A percentile compares a stretch with the other conserved stretches of the same genome.
Conservation (phyloP, 129 eudicot genomes). For the Pittosporum tobira region DNA sequence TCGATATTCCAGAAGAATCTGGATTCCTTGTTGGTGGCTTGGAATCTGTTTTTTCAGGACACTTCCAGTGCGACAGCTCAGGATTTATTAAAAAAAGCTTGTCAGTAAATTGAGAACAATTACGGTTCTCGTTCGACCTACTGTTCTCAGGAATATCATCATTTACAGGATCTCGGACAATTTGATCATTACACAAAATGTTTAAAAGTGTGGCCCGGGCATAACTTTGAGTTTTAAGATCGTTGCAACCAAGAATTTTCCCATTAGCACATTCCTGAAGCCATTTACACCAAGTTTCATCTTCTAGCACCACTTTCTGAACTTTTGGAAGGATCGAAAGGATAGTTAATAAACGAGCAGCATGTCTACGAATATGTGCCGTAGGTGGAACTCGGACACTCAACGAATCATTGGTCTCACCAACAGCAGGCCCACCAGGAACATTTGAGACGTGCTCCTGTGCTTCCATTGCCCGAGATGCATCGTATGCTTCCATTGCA, state of each 20-base stretch:
- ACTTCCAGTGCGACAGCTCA: slow-evolving; percentile 73
- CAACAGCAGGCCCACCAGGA: slow-evolving; percentile 37
- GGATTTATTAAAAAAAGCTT: slow-evolving; percentile 82
- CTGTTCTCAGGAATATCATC: slow-evolving; percentile 20
- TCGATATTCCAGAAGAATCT: slow-evolving; percentile 18
- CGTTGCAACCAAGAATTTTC: slow-evolving; percentile 68
- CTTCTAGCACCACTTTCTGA: slow-evolving; percentile 53
- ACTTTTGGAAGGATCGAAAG: slow-evolving; percentile 84
- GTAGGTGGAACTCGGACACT: slow-evolving; percentile 63
- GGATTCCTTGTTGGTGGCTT: slow-evolving; percentile 12
- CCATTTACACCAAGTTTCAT: slow-evolving; percentile 74
- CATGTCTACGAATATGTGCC: slow-evolving; percentile 84
- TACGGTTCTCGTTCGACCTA: slow-evolving; percentile 14
- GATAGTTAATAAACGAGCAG: slow-evolving; percentile 67
- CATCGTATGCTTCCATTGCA: slow-evolving; percentile 84
- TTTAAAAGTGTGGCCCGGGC: slow-evolving; percentile 86
- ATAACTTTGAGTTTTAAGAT: slow-evolving; percentile 82
- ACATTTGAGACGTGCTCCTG: slow-evolving; percentile 33
- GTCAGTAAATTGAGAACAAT: slow-evolving; percentile 74
- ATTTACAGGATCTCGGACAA: slow-evolving; percentile 20
- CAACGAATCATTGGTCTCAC: slow-evolving; percentile 30
- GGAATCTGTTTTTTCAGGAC: slow-evolving; percentile 26
- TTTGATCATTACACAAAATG: slow-evolving; percentile 46
- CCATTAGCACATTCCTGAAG: slow-evolving; percentile 97
- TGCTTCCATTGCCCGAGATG: slow-evolving; percentile 52